Base-by-base conservation (phyloP, 495 filamentous ascomycete species). In the Daldinia caldariorum region DNA sequence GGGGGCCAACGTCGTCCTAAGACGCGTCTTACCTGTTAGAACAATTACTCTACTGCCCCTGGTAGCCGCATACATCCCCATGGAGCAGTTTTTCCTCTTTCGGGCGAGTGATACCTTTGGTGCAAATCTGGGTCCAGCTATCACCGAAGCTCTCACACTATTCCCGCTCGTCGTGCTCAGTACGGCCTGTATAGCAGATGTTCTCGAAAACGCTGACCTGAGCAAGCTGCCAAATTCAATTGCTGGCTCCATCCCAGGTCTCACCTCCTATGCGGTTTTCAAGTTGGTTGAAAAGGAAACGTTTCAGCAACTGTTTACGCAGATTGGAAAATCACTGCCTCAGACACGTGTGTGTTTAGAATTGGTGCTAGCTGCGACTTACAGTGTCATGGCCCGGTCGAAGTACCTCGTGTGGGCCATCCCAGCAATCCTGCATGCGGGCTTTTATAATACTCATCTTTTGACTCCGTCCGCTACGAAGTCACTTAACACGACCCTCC, bases 271-370 rank as follows among this genome's bases (percentile, higher is more conserved):
- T 69, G 77, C 83, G 1, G 74, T 92, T 43, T 94, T 92, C 70
- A 87, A 86, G 59, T 66, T 77, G 8, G 76, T 85, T 4, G 89
- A 94, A 71, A 79, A 79, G 18, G 39, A 84, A 26, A 83, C 84
- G 7, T 81, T 83, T 3, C 74, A 70, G 14, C 72, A 89, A 32
- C 62, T 92, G 10, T 77, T 84, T n/a, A 71, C 74, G 50, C 81
- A 84, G 34, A 84, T 92, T 16, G 92, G 91, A 10, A 81, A 82
- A 50, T 84, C 85, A 9, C 77, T 89, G 64, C 58, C 90, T 45
- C 87, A 93, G 72, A 90, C 89, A 3, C 84, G 92, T 16, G 81
- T 90, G 45, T 92, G 91, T 0, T 79, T 95, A 63, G 88, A 94
- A 75, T 73, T 92, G 50, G 69, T 89, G 8, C 76, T 94, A 57